phyloP scores from a whole-genome alignment of 148 eudicot species.

The Silene conica region DNA sequence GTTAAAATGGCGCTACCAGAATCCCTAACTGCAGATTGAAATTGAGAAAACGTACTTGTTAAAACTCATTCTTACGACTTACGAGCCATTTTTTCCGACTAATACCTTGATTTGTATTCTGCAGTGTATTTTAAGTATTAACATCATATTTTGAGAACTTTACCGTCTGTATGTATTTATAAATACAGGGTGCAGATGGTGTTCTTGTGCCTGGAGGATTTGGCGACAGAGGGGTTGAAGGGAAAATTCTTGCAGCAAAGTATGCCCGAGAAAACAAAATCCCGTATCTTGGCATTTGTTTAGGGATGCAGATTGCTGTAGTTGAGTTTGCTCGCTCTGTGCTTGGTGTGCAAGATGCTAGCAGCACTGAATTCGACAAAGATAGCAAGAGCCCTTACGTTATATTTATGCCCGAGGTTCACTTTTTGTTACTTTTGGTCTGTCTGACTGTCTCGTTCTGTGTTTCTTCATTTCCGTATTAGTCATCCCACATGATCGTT shows the following conservation, averaged over 20 bases:
- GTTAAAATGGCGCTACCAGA: too few relatives aligned
- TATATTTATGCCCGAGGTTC: slow-evolving; percentile 95
- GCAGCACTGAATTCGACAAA: slow-evolving; percentile 83
- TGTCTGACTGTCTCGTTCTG: too few relatives aligned
- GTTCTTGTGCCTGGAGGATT: slow-evolving; percentile 96
- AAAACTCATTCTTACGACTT: too few relatives aligned
- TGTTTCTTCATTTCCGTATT: too few relatives aligned
- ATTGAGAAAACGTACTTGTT: too few relatives aligned
- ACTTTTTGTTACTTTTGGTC: background rate
- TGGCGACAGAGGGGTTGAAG: slow-evolving; percentile 98
- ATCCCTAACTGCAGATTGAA: too few relatives aligned
- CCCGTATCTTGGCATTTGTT: slow-evolving; percentile 90
- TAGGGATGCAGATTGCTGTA: slow-evolving; percentile 96
- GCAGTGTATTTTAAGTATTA: background rate
- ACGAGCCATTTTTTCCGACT: too few relatives aligned
- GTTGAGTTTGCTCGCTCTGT: slow-evolving; percentile 82
- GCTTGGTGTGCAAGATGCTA: slow-evolving; percentile 69
- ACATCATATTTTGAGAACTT: background rate
- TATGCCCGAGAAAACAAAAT: slow-evolving; percentile 79
- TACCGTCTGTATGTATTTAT: background rate
- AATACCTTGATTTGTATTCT: too few relatives aligned
- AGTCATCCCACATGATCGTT: too few relatives aligned
- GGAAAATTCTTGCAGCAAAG: slow-evolving; percentile 88
- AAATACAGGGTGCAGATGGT: slow-evolving; percentile 70
- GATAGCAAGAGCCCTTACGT: slow-evolving; percentile 62